Conservation (phyloP, 345 rosid genomes). For the Triadica sebifera region DNA sequence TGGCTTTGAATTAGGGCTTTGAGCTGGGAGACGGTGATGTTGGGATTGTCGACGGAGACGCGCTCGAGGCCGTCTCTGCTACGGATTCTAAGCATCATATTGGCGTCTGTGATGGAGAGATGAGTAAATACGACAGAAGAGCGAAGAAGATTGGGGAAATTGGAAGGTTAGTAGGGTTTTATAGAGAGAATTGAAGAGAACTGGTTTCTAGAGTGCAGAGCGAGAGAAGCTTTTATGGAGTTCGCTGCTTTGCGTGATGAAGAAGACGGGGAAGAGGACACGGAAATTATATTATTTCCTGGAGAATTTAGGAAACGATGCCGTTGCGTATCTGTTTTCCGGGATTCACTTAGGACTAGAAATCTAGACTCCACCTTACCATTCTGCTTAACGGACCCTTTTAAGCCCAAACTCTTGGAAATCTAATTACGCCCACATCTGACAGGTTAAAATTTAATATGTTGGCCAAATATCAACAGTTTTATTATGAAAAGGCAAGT, state of each 20-base stretch:
- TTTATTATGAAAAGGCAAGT: no score
- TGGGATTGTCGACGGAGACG: conserved; percentile 49
- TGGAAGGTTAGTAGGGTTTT: neutral
- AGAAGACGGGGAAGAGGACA: neutral
- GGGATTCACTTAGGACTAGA: neutral
- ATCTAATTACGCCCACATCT: neutral
- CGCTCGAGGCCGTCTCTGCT: conserved; percentile 97
- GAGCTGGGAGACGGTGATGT: conserved; percentile 56
- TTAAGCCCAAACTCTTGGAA: neutral
- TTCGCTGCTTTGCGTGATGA: conserved; percentile 17
- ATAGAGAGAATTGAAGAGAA: neutral
- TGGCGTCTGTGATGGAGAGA: neutral
- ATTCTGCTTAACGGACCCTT: neutral
- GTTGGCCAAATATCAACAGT: no score
- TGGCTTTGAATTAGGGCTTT: conserved; percentile 72
- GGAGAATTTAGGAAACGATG: neutral
- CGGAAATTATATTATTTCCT: neutral
- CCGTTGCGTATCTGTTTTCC: neutral
- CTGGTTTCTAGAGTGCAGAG: neutral
- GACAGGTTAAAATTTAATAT: neutral
- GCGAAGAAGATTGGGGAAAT: no score
- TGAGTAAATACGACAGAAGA: no score
- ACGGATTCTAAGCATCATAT: conserved; percentile 82
- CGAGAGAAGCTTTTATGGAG: neutral
- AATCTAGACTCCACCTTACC: neutral